Percentiles rank a stretch among this genome's conserved stretches.
Evolutionary conservation across 805 yeast genomes (phyloP).

Genomic region (Candida sanyiensis): DNA sequence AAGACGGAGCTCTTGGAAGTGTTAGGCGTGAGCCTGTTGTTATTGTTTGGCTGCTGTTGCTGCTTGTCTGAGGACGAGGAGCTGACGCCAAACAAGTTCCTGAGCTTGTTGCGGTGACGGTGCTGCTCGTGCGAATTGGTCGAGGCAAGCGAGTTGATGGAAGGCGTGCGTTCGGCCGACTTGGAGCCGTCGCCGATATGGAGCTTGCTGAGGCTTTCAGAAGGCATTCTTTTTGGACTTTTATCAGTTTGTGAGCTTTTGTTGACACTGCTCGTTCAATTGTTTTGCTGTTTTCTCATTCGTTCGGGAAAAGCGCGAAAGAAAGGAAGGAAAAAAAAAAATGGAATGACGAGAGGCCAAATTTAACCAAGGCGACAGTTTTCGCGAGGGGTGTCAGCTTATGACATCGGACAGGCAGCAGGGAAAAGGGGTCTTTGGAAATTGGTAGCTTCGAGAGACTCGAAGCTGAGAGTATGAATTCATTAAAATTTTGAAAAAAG

Average conservation of each 20-base stretch:
- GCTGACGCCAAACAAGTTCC: slow-evolving; percentile 7
- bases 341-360: no score
- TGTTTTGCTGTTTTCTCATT: slow-evolving; percentile 13
- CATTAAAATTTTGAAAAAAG: no score
- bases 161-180: slow-evolving; percentile 6
- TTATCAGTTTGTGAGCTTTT: background rate
- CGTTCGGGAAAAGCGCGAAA: slow-evolving; percentile 12
- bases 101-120: slow-evolving; percentile 9
- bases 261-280: background rate
- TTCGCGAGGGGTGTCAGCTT: no score
- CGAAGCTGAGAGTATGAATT: no score
- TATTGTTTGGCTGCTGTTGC: slow-evolving; percentile 1
- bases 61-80: slow-evolving; percentile 2
- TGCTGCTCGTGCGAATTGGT: slow-evolving; percentile 7
- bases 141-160: slow-evolving; percentile 7
- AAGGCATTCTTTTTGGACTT: slow-evolving; percentile 6
- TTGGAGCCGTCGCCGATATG: slow-evolving; percentile 3
- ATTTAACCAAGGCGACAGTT: no score
- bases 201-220: slow-evolving; percentile 8
- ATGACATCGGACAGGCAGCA: no score
- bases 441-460: no score
- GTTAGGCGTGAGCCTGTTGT: slow-evolving; percentile 23
- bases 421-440: no score
- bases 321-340: background rate
- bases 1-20: slow-evolving; percentile 23